Conservation (phyloP, 139 green algal genomes). For the Penium margaritaceum region DNA sequence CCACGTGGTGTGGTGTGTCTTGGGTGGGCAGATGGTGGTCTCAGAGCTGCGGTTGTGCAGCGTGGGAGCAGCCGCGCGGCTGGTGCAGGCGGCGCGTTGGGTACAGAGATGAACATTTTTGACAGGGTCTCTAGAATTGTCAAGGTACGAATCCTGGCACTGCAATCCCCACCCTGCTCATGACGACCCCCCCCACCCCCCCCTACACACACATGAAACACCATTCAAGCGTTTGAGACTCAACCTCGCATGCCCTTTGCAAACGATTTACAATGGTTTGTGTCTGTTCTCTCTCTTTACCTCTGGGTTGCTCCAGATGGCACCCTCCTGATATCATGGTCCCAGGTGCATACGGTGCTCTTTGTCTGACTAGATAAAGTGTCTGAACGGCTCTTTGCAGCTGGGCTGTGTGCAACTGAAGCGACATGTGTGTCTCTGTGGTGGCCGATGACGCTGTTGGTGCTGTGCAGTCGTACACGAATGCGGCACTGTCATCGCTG, state of each 20-base stretch:
- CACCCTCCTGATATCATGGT: not conserved
- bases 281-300: not conserved
- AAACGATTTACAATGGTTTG: not conserved
- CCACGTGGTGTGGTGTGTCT: too few relatives aligned
- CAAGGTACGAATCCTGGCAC: slow-evolving; percentile 13
- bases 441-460: not conserved
- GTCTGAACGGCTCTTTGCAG: not conserved
- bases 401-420: not conserved
- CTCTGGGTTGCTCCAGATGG: not conserved
- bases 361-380: not conserved
- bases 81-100: slow-evolving; percentile 28
- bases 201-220: not conserved
- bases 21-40: too few relatives aligned
- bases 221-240: not conserved
- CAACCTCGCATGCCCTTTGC: slow-evolving; percentile 10
- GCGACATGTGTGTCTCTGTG: not conserved
- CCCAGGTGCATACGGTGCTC: not conserved
- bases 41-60: too few relatives aligned
- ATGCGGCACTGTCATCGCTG: slow-evolving; percentile 49
- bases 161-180: not conserved
- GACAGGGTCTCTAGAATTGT: slow-evolving; percentile 28
- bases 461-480: slow-evolving; percentile 63
- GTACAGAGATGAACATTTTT: slow-evolving; percentile 40
- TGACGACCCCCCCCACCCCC: too few relatives aligned
- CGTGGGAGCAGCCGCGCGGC: too few relatives aligned